Conservation (phyloP, 768 basidiomycete species). For the Boletus patriciae region DNA sequence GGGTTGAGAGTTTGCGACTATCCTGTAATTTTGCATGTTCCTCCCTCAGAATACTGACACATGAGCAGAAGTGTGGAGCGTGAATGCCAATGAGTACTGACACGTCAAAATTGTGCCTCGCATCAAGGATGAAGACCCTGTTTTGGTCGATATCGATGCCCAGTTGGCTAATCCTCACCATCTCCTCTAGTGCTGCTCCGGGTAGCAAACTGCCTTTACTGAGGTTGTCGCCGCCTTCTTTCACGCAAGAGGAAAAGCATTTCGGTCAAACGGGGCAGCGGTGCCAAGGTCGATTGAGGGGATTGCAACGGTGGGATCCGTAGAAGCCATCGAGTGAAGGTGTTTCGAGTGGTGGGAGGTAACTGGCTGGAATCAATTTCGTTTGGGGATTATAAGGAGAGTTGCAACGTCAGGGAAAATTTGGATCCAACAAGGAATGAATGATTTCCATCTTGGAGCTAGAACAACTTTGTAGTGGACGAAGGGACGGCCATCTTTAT, state of each 20-base stretch:
- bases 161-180: background rate
- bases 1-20: constrained; percentile 1
- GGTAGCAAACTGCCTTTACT: constrained; percentile 3
- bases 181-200: constrained; percentile 5
- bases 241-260: constrained; percentile 8
- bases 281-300: background rate
- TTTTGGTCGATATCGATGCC: constrained; percentile 1
- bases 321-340: background rate
- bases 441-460: background rate
- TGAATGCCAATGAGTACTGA: background rate
- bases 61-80: background rate
- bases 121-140: background rate
- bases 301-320: background rate
- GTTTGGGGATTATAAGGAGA: background rate
- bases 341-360: background rate
- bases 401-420: background rate
- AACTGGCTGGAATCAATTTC: background rate
- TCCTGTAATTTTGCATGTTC: background rate
- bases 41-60: background rate
- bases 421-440: background rate
- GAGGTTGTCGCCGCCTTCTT: background rate
- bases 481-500: too few species aligned
- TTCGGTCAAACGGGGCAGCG: background rate
- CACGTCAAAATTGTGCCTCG: background rate
- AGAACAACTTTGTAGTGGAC: too few species aligned